Base-by-base conservation (phyloP, 805 yeast genomes). In the Jamesozyma piceae region DNA sequence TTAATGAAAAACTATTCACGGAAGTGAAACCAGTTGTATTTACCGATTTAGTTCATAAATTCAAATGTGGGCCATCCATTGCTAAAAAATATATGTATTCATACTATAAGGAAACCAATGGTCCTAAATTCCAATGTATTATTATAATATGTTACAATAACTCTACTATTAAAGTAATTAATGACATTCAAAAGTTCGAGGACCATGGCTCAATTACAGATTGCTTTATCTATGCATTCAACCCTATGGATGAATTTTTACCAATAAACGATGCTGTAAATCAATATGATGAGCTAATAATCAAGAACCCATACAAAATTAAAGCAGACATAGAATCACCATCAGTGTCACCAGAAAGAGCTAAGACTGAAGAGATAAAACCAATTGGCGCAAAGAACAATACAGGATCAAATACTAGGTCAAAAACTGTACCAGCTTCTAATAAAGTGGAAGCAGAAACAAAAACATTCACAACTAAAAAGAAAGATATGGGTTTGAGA, bases 201-300 rank as follows among this genome's bases (percentile, higher is more conserved):
- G 43, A 45, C 18, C 43, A 45, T n/a, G 44, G 51, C 8, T 38
- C 48, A 3, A 35, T 61, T 2, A 29, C 44, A 1, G 65, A 61
- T 44, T 56, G 57, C 37, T 61, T 61, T 33, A 61, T 61, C 19
- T 61, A 60, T 49, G 65, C 60, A 4, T 58, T 61, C 43, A 58
- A 54, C 38, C 63, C 65, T 2, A 55, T 49, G 51, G 55, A 58
- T 6, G 47, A 47, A 28, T 55, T 55, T 38, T 47, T 48, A 11
- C 57, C 62, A 15, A 42, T 50, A 2, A 57, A 52, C 42, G 20
- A 17, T 20, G 42, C 49, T 8, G 26, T 42, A 10, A 51, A 52
- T 26, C 50, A 52, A 29, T 39, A 45, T 18, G 52, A 45, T 19
- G 37, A 44, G 21, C 40, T 50, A 30, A 31, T 50, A 9, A 50